phyloP scores from a whole-genome alignment of 495 filamentous ascomycete genomes.

The Penicillium atrosanguineum region DNA sequence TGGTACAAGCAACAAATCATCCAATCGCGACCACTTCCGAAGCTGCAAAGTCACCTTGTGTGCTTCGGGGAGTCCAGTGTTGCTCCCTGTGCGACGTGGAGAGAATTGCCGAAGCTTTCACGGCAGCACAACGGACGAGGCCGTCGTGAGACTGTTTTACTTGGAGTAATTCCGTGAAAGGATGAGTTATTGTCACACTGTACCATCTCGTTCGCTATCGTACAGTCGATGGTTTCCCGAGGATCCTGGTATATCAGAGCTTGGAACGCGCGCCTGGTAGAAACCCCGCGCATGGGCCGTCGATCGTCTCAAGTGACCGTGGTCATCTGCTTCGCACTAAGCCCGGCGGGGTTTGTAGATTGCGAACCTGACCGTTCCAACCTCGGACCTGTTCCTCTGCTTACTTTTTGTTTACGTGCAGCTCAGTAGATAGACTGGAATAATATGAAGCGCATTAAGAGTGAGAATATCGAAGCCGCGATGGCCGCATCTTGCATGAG shows the following conservation, averaged over 20 bases:
- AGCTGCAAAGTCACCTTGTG: constrained; percentile 15
- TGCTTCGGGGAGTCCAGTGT: not conserved
- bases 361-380: constrained; percentile 17
- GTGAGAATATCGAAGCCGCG: not conserved
- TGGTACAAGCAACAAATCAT: not conserved
- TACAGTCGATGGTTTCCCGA: constrained; percentile 17
- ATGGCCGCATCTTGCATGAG: constrained; percentile 6
- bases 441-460: not conserved
- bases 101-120: constrained; percentile 17
- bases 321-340: constrained; percentile 36
- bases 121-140: constrained; percentile 16
- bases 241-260: constrained; percentile 3
- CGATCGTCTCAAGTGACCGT: constrained; percentile 39
- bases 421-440: not conserved
- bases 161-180: constrained; percentile 7
- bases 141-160: constrained; percentile 22
- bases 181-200: constrained; percentile 19
- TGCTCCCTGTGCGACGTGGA: constrained; percentile 13
- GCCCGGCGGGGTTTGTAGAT: constrained; percentile 20
- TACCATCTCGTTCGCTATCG: constrained; percentile 17
- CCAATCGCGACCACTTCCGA: not conserved
- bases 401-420: not conserved
- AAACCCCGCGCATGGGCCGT: constrained; percentile 34
- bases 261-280: constrained; percentile 15
- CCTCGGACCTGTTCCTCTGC: not conserved